A percentile compares a stretch with the other conserved stretches of the same genome.
These are phyloP conservation scores for Leersia perrieri DNA, from an alignment of 176 grass and related monocot genomes.

Conservation along the genomic window DNA sequence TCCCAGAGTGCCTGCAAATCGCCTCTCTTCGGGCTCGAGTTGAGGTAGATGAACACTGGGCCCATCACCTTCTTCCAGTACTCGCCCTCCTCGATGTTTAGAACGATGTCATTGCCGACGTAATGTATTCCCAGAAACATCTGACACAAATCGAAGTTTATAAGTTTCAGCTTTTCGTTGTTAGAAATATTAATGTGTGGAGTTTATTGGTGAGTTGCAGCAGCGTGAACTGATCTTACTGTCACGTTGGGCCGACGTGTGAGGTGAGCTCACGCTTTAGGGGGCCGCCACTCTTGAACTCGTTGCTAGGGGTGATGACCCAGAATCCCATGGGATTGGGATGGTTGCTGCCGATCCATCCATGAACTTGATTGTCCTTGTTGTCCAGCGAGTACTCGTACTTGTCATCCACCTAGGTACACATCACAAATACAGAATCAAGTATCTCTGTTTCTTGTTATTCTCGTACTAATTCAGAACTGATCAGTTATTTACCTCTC, in stretches of 20 bases:
- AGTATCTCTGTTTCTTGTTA: too few species aligned
- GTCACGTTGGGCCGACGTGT: constrained; percentile 66
- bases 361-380: constrained; percentile 57
- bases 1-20: constrained; percentile 40
- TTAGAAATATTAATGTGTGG: background rate
- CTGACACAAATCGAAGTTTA: constrained; percentile 35
- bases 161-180: too few species aligned
- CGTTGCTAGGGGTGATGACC: constrained; percentile 67
- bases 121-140: constrained; percentile 75
- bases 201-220: background rate
- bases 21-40: constrained; percentile 29
- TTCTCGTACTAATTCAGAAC: too few species aligned
- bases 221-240: constrained; percentile 30
- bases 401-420: constrained; percentile 90
- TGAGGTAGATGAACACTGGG: constrained; percentile 83
- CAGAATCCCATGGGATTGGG: constrained; percentile 59
- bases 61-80: constrained; percentile 81
- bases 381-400: constrained; percentile 66
- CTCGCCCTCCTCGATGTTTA: constrained; percentile 44
- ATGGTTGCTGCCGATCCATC: constrained; percentile 45
- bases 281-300: constrained; percentile 72
- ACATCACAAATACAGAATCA: background rate
- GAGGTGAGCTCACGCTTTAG: constrained; percentile 74
- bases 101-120: constrained; percentile 43
- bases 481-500: constrained; percentile 46